Evolutionary conservation across 2,329 filamentous ascomycete species (phyloP).

Genomic region (Sporothrix euskadiensis): DNA sequence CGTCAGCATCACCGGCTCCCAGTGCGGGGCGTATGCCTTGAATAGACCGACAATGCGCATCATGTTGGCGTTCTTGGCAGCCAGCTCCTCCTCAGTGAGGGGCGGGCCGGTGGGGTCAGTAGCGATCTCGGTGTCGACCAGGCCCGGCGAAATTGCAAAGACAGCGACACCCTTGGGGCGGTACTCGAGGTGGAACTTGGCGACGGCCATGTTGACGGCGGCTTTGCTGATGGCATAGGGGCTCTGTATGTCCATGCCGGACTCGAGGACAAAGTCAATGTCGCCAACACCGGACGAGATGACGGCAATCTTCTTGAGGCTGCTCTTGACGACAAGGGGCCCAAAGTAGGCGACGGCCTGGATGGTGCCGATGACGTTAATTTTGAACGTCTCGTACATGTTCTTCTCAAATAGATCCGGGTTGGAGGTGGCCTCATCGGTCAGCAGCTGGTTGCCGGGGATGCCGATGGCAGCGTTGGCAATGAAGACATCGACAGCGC

Average conservation of each 20-base stretch:
- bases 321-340: constrained; percentile 53
- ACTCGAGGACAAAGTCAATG: constrained; percentile 44
- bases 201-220: constrained; percentile 53
- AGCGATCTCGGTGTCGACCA: constrained; percentile 47
- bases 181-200: constrained; percentile 56
- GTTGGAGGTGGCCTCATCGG: constrained; percentile 31
- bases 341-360: constrained; percentile 56
- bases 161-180: constrained; percentile 54
- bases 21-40: constrained; percentile 44
- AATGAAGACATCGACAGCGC: constrained; percentile 53
- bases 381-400: constrained; percentile 41
- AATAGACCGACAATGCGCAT: constrained; percentile 39
- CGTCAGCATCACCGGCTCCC: constrained; percentile 39
- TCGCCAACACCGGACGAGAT: constrained; percentile 54
- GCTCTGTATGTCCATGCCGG: constrained; percentile 39
- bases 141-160: constrained; percentile 52
- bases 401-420: constrained; percentile 42
- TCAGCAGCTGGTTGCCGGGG: constrained; percentile 38
- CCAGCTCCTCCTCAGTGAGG: constrained; percentile 37
- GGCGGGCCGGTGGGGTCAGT: constrained; percentile 8
- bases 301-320: constrained; percentile 55
- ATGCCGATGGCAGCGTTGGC: constrained; percentile 49
- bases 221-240: constrained; percentile 54
- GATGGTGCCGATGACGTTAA: constrained; percentile 55
- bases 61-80: constrained; percentile 34